Base-by-base conservation (phyloP, 306 rosid genomes). In the Begonia masoniana region DNA sequence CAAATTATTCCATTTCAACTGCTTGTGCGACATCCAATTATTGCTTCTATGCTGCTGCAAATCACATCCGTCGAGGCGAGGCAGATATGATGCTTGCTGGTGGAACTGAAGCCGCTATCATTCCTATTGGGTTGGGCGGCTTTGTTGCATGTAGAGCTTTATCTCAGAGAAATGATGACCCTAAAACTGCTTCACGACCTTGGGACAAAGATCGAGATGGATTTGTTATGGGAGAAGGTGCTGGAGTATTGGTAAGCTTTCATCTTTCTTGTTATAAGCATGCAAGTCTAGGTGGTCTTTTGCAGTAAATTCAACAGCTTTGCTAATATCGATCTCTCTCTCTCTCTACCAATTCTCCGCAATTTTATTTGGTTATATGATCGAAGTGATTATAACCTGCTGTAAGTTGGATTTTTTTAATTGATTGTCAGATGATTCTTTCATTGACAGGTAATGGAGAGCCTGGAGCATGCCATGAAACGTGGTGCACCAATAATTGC, bases 11-110 rank as follows among this genome's bases (percentile, higher is more conserved):
- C 1, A 86, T 92, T 47, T 92, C 99, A 17, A 92, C 96, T 41
- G 99, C 99, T 17, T 92, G 99, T 65, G 99, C 99, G 57, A 86
- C 99, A 51, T 92, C 96, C 6, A 92, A 92, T 62, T 92, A 92
- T 52, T 92, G 96, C 67, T 92, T 92, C 67, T 81, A 86, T 46
- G 88, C 99, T 56, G 96, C 96, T 43, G 99, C 99, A 0, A 86
- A 92, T 53, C 99, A 92, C 67, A 92, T 92, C 39, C 99, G 96
- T 14, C 78, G 93, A 23, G 99, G 99, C 19, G 95, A 92, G 74
- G 99, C 99, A 58, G 96, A 86, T 77, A 53, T 92, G 77, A 86
- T 92, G 96, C 9, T 86, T 49, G 99, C 99, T 6, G 99, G 99
- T 52, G 99, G 99, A 43, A 81, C 99, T 41, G 99, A 92, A 69